Evolutionary conservation across 345 rosid species (phyloP).

Genomic region (Eucalyptus regnans): DNA sequence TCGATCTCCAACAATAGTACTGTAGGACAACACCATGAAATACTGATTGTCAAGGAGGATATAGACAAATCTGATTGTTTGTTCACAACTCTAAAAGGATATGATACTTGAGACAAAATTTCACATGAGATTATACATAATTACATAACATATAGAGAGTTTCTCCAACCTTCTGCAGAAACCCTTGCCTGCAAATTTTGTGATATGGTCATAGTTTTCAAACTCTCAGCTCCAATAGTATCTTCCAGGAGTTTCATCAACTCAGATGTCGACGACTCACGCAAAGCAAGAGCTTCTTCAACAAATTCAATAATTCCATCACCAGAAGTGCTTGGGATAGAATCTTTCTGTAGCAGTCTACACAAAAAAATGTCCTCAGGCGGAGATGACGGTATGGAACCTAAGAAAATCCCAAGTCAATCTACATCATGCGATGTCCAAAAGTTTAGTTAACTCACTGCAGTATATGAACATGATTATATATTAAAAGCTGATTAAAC

Average conservation of each 20-base stretch:
- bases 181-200: conserved; percentile 23
- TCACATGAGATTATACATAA: not conserved
- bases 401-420: conserved; percentile 24
- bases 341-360: conserved; percentile 57
- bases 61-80: not conserved
- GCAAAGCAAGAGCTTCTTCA: conserved; percentile 52
- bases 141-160: not conserved
- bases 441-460: not conserved
- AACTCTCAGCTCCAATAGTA: conserved; percentile 48
- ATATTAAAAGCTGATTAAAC: not conserved
- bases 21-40: not conserved
- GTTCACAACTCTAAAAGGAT: not conserved
- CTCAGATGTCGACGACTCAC: conserved; percentile 48
- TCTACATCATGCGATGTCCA: not conserved
- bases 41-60: not conserved
- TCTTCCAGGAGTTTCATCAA: conserved; percentile 65
- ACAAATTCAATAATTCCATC: conserved; percentile 33
- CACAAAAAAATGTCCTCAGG: conserved; percentile 76
- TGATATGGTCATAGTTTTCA: conserved; percentile 38
- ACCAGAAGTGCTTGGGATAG: conserved; percentile 23
- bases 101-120: not conserved
- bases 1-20: conserved; percentile 52
- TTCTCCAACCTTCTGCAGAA: conserved; percentile 61
- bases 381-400: conserved; percentile 56
- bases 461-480: not conserved